Conservation (phyloP, 164 flowering plant species). For the Nymphaea colorata region DNA sequence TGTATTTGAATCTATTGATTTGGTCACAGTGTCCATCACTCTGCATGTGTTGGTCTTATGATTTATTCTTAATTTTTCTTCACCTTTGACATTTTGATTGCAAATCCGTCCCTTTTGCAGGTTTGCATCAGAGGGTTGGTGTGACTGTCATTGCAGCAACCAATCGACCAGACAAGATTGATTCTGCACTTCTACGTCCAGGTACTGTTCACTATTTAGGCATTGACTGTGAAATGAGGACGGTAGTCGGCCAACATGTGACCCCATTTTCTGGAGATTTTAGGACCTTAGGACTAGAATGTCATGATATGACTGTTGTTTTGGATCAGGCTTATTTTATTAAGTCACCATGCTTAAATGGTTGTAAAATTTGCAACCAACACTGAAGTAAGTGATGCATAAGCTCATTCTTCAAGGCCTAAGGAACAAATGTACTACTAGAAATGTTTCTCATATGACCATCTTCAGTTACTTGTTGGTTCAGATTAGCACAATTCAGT, state of each 20-base stretch:
- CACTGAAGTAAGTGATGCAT: too few species aligned
- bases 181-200: slow-evolving; percentile 86
- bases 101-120: slow-evolving; percentile 19
- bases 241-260: too few species aligned
- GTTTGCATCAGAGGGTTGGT: slow-evolving; percentile 75
- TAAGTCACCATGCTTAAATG: background rate
- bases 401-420: too few species aligned
- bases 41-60: background rate
- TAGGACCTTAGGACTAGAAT: background rate
- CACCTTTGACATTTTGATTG: background rate
- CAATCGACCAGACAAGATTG: slow-evolving; percentile 96
- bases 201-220: slow-evolving; percentile 23
- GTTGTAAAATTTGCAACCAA: too few species aligned
- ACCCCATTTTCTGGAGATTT: too few species aligned
- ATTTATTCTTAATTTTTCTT: too few species aligned
- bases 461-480: too few species aligned
- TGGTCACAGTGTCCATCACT: too few species aligned
- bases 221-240: background rate
- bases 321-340: background rate
- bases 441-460: too few species aligned
- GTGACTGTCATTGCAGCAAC: slow-evolving; percentile 98
- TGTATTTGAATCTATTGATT: too few species aligned
- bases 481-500: too few species aligned
- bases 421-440: too few species aligned
- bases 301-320: background rate